Evolutionary conservation across 1,284 basidiomycete genomes (phyloP), one percentile per base, ranked within the genome.

Genomic region (Trametes pubescens): DNA sequence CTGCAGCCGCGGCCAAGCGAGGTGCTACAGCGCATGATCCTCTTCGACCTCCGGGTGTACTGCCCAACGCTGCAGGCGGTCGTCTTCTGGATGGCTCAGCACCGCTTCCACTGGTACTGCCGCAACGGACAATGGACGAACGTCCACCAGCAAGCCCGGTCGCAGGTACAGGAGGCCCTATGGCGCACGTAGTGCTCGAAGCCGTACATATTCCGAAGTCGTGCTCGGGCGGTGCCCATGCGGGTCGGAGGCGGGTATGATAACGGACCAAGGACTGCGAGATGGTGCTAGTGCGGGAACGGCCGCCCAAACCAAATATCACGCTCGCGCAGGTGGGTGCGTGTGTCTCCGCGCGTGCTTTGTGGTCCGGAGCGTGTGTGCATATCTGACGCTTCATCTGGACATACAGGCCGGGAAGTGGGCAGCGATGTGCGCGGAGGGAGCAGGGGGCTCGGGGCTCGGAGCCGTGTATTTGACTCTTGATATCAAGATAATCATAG

Each of bases 11-110:
- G 53, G 16, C 73, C 74, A 24, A 58, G 60, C 22, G 63, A 69
- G 21, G 38, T 53, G 24, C 57, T 72, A 29, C 76, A 76, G 57
- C 73, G 73, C 32, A 65, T 70, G 53, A 34, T 78, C 59, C 67
- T 72, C 21, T 65, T 70, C 16, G 77, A 78, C 59, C 59, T 77
- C 34, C 73, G 68, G 22, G 73, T 66, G 16, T 78, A 71, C 67
- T 75, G 74, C 61, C 71, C 76, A 0, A 64, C 61, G 18, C 64
- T 79, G 18, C 66, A 54, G 18, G 60, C 60, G 11, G 65, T 77
- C 35, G 59, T 71, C 21, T 66, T 78, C 54, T 77, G 76, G 75
- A 51, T 75, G 29, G 64, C 61, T 11, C 59, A 61, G 22, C 65
- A 69, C 40, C 74, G 74, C 48, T 65, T 69, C 40, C 46, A 69